phyloP scores from a whole-genome alignment of 768 basidiomycete species.

The Amanita molliuscula region DNA sequence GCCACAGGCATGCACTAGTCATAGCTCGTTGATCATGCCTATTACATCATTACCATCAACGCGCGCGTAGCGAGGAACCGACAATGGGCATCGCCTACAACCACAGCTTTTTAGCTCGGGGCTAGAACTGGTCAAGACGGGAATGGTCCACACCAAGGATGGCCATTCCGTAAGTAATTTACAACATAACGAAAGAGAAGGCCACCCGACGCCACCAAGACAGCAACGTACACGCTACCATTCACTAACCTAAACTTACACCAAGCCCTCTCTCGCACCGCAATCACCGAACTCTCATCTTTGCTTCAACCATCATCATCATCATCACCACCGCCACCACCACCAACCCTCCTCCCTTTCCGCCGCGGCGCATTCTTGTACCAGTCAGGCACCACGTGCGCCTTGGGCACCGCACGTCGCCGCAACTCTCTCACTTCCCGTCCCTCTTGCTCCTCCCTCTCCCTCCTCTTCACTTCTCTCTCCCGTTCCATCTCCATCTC shows the following conservation, averaged over 20 bases:
- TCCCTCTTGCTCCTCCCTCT: slow-evolving; percentile 47
- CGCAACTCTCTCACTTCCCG: slow-evolving; percentile 50
- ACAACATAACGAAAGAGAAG: slow-evolving; percentile 5
- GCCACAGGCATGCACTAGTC: not conserved
- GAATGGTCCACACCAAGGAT: not conserved
- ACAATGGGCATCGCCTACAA: not conserved
- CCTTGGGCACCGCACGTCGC: slow-evolving; percentile 53
- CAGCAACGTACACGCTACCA: not conserved
- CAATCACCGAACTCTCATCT: not conserved
- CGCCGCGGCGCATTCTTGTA: slow-evolving; percentile 62
- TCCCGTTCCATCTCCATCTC: slow-evolving; percentile 40
- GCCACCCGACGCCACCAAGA: not conserved
- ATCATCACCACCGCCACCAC: no score
- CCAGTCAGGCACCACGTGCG: slow-evolving; percentile 70
- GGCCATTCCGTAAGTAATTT: not conserved
- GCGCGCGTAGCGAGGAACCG: not conserved
- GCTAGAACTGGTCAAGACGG: not conserved
- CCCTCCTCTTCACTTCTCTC: slow-evolving; percentile 35
- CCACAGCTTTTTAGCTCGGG: not conserved
- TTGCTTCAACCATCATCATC: not conserved
- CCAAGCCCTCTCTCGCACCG: not conserved
- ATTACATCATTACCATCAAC: not conserved
- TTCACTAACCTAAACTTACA: not conserved
- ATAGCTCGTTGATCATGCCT: not conserved
- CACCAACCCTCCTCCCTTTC: slow-evolving; percentile 16